Base-by-base conservation (phyloP, 2,329 filamentous ascomycete species). In the Calonectria pteridis region DNA sequence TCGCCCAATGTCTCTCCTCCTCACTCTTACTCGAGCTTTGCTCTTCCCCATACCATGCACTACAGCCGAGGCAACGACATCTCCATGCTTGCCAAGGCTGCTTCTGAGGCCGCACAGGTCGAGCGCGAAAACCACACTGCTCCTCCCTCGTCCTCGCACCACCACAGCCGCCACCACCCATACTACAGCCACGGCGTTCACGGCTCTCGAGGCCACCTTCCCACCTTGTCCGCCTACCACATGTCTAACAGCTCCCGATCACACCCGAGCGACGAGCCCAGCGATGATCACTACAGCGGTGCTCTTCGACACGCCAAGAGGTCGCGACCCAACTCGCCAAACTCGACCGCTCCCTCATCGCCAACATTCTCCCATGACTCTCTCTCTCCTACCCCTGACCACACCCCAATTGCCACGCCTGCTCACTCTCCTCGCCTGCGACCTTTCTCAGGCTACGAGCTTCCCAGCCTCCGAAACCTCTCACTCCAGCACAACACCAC, bases 1-100 rank as follows among this genome's bases (percentile, higher is more conserved):
- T 98, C 96, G n/a, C 96, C 96, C 59, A 98, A 98, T 84, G 95
- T 98, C 65, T 98, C 96, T 26, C 97, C 97, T 63, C 96, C 97
- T 64, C 95, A 98, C 85, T 96, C 94, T 0, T 98, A 94, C 87
- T 95, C 85, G 85, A 94, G 84, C 86, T 97, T 86, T 91, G 93
- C 81, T 67, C 84, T 90, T 46, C 85, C 87, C 31, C 85, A 85
- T 73, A 85, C 86, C 68, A 83, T 89, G 77, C 86, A 88, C 29
- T 91, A 90, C 81, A 84, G 83, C 74, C 86, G 89, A 67, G 85
- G 84, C 63, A 83, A 85, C 63, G 91, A 93, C 76, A 91, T 92
- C 78, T 88, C 89, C 67, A 87, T 92, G 81, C 85, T 93, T 55
- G 89, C 90, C 49, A 91, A 90, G 79, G 91, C 91, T 14, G 91